Conservation (phyloP, 495 filamentous ascomycete genomes). For the Xylaria sp. region DNA sequence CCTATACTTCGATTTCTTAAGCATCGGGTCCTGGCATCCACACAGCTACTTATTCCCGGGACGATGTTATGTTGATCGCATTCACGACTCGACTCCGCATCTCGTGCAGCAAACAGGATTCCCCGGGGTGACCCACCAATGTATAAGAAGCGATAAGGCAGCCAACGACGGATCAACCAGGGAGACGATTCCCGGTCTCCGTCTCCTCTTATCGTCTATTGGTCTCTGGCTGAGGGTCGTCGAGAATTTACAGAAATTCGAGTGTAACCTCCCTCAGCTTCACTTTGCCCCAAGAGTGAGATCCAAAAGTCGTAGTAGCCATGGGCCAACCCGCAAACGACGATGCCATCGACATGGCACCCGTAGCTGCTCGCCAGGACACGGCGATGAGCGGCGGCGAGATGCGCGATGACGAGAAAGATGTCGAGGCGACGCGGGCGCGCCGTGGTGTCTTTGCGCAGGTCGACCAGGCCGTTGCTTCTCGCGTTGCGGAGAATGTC, state of each 20-base stretch:
- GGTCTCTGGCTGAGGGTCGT: not conserved
- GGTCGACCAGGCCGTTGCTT: conserved; percentile 40
- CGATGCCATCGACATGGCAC: not conserved
- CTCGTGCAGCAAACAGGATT: not conserved
- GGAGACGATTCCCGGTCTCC: not conserved
- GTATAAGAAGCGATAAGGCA: not conserved
- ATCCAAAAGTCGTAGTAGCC: not conserved
- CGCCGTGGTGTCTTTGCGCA: conserved; percentile 24
- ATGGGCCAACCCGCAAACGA: conserved; percentile 3
- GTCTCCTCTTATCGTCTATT: not conserved
- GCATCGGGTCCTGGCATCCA: not conserved
- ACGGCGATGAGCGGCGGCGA: conserved; percentile 18
- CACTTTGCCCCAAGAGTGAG: not conserved
- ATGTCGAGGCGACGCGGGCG: conserved; percentile 11
- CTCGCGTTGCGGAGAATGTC: conserved; percentile 41
- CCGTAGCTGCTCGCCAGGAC: conserved; percentile 23
- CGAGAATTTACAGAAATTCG: not conserved
- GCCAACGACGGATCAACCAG: not conserved
- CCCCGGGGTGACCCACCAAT: not conserved
- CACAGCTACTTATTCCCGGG: not conserved
- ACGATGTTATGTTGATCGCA: not conserved
- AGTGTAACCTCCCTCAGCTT: not conserved
- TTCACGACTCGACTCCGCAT: conserved; percentile 7
- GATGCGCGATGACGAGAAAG: conserved; percentile 33
- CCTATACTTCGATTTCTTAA: not conserved